Conservation (phyloP, 345 rosid genomes). For the Brassica cretica region DNA sequence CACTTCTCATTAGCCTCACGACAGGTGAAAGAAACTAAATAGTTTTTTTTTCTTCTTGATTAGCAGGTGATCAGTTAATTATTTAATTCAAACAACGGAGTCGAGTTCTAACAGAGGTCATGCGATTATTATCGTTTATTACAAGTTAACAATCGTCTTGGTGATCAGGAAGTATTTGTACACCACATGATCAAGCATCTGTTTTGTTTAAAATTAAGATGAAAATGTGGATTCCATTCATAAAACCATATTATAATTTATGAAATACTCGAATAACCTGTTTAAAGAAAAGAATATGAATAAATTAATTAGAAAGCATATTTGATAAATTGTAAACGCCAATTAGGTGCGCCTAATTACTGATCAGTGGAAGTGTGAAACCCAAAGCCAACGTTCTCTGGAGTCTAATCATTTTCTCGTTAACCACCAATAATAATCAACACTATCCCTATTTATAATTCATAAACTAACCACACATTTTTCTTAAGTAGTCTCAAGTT, state of each 20-base stretch:
- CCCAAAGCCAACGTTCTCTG: slow-evolving; percentile 17
- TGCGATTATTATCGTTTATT: background rate
- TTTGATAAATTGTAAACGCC: background rate
- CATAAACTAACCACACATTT: background rate
- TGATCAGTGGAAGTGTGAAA: slow-evolving; percentile 17
- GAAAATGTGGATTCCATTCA: background rate
- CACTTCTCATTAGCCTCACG: background rate
- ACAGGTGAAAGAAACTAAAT: background rate
- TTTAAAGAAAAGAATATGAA: background rate
- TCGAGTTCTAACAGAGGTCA: slow-evolving; percentile 22
- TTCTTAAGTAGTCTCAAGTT: background rate
- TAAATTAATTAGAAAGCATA: background rate
- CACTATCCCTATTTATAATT: background rate
- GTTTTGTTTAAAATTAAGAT: background rate
- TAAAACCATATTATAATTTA: slow-evolving; percentile 8
- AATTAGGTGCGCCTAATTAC: slow-evolving; percentile 34
- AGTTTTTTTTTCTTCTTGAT: background rate
- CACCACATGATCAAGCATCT: slow-evolving; percentile 17
- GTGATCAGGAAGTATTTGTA: slow-evolving; percentile 7
- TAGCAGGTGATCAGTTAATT: background rate
- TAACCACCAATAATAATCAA: background rate
- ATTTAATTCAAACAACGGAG: background rate
- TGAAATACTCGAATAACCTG: background rate
- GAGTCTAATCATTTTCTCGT: background rate
- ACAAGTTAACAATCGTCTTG: background rate